phyloP scores from a whole-genome alignment of 331 rosid species.

The Rosa hybrid region DNA sequence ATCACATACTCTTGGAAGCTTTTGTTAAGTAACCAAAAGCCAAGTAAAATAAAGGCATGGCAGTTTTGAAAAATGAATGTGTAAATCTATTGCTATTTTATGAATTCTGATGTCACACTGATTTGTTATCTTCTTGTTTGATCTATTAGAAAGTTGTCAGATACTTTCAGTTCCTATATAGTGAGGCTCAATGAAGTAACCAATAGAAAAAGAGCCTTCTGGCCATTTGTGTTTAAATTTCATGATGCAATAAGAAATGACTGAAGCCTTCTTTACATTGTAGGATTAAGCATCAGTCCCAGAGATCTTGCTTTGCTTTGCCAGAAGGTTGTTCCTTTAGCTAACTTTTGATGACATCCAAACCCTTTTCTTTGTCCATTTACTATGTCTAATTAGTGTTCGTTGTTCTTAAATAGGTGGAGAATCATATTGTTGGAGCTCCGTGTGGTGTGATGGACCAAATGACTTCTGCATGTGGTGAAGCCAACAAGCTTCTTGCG shows the following conservation, averaged over 20 bases:
- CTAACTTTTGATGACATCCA: slow-evolving; percentile 8
- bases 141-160: no score
- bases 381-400: slow-evolving; percentile 19
- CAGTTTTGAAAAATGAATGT: neutral
- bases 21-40: neutral
- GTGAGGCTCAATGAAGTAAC: no score
- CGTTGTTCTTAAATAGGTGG: slow-evolving; percentile 70
- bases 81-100: neutral
- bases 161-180: no score
- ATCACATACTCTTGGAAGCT: neutral
- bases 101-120: neutral
- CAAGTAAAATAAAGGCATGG: neutral
- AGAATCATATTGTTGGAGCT: slow-evolving; percentile 98
- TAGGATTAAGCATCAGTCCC: slow-evolving; percentile 76
- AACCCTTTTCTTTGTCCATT: slow-evolving; percentile 12
- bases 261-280: slow-evolving; percentile 23
- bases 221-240: neutral
- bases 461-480: slow-evolving; percentile 98
- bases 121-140: neutral
- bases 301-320: slow-evolving; percentile 92
- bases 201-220: neutral
- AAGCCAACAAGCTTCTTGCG: slow-evolving; percentile 93
- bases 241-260: neutral
- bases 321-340: slow-evolving; percentile 79
- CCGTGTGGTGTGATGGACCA: slow-evolving; percentile 99